phyloP scores from a whole-genome alignment of 768 basidiomycete genomes.

The Strobilomyces confusus region DNA sequence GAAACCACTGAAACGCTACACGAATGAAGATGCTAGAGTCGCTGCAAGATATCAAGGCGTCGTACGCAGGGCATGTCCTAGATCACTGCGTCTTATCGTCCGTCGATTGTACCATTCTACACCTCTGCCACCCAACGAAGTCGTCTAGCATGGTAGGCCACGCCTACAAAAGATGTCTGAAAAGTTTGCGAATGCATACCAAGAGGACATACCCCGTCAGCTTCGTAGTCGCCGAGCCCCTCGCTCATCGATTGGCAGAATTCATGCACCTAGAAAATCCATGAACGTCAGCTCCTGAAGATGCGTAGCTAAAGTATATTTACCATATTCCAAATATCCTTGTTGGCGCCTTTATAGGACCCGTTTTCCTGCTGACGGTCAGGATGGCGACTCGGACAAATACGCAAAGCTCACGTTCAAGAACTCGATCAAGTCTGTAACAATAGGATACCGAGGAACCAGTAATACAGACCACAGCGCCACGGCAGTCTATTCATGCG shows the following conservation, averaged over 20 bases:
- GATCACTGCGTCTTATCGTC: conserved; percentile 5
- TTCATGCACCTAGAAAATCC: conserved; percentile 57
- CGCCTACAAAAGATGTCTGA: conserved; percentile 41
- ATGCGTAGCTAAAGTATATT: conserved; percentile 14
- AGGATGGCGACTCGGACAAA: background rate
- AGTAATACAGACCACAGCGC: conserved; percentile 78
- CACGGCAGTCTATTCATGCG: conserved; percentile 49
- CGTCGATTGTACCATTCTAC: conserved; percentile 10
- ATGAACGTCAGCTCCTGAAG: background rate
- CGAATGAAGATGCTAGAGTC: conserved; percentile 10
- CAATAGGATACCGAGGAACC: conserved; percentile 60
- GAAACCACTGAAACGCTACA: background rate
- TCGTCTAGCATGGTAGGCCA: conserved; percentile 84
- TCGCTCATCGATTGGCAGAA: conserved; percentile 64
- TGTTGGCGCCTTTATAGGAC: conserved; percentile 73
- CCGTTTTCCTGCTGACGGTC: conserved; percentile 36
- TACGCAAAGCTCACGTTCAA: conserved; percentile 46
- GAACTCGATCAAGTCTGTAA: conserved; percentile 61
- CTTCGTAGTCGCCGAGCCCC: conserved; percentile 63
- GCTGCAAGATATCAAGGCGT: conserved; percentile 15
- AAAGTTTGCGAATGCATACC: background rate
- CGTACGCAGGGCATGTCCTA: conserved; percentile 10
- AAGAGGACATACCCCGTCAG: conserved; percentile 60
- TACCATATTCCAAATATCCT: conserved; percentile 86
- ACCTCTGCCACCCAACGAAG: conserved; percentile 65